A percentile compares a stretch with the other conserved stretches of the same genome.
phyloP scores from a whole-genome alignment of 2,329 filamentous ascomycete species.

The Emergomyces orientalis region DNA sequence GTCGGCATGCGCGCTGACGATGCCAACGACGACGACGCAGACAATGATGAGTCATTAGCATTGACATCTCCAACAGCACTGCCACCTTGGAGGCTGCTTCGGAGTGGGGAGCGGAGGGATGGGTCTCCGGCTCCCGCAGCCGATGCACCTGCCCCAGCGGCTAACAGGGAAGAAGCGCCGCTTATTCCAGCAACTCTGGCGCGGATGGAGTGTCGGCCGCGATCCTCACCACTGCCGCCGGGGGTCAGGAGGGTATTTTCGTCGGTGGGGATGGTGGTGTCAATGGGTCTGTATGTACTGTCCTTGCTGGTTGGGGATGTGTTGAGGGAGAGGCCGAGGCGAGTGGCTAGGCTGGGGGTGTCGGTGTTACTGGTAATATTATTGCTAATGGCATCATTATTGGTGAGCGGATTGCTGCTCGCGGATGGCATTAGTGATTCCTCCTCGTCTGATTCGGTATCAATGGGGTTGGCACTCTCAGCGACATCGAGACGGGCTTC shows the following conservation, averaged over 20 bases:
- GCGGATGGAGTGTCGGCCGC: not conserved
- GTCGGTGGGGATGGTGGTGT: not conserved
- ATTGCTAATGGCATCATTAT: not conserved
- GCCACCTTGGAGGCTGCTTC: not conserved
- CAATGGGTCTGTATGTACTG: not conserved
- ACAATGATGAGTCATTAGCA: not conserved
- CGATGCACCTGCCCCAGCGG: not conserved
- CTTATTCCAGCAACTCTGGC: not conserved
- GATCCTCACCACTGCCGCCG: not conserved
- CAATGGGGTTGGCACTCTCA: slow-evolving; percentile 17
- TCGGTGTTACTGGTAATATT: not conserved
- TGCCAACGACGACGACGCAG: not conserved
- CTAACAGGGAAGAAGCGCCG: not conserved
- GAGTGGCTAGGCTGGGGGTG: slow-evolving; percentile 1
- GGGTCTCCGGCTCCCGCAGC: not conserved
- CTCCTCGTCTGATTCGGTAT: slow-evolving; percentile 13
- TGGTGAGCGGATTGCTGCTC: not conserved
- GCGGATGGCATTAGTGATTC: not conserved
- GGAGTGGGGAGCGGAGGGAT: not conserved
- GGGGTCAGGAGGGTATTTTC: not conserved
- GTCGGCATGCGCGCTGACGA: not conserved
- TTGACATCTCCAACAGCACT: not conserved
- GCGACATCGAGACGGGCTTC: slow-evolving; percentile 50
- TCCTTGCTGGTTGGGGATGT: not conserved
- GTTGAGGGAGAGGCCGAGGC: not conserved